Percentiles rank a stretch among this genome's conserved stretches.
phyloP scores from a whole-genome alignment of 176 grass and related monocot genomes.

The Cenchrus purpureus region DNA sequence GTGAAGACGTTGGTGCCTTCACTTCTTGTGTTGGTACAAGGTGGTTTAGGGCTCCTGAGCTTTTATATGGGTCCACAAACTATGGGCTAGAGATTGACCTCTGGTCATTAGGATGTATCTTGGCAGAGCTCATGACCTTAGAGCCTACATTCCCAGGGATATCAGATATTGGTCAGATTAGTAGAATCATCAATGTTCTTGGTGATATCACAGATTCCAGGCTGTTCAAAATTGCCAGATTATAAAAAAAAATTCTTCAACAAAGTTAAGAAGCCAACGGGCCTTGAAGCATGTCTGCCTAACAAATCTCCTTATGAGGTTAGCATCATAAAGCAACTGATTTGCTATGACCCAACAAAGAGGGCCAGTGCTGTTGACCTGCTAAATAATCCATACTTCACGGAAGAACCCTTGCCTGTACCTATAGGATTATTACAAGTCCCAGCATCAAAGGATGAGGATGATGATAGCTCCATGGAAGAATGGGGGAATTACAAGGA shows the following conservation, averaged over 20 bases:
- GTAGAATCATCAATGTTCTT: slow-evolving; percentile 79
- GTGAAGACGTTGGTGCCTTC: slow-evolving; percentile 55
- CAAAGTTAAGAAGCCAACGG: slow-evolving; percentile 62
- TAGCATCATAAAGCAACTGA: slow-evolving; percentile 59
- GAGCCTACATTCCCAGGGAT: slow-evolving; percentile 75
- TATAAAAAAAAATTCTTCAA: slow-evolving; percentile 80
- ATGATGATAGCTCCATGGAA: slow-evolving; percentile 49
- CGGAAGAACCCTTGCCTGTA: slow-evolving; percentile 67
- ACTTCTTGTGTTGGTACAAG: slow-evolving; percentile 93
- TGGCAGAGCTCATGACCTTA: slow-evolving; percentile 73
- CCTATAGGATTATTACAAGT: slow-evolving; percentile 61
- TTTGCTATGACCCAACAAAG: slow-evolving; percentile 66
- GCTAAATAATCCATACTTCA: slow-evolving; percentile 70
- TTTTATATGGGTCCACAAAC: slow-evolving; percentile 84
- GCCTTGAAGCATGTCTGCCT: slow-evolving; percentile 69
- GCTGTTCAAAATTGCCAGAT: slow-evolving; percentile 79
- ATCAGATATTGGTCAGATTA: slow-evolving; percentile 90
- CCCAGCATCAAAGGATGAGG: slow-evolving; percentile 50
- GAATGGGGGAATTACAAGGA: slow-evolving; percentile 67
- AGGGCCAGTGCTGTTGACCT: slow-evolving; percentile 62
- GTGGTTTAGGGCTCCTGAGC: slow-evolving; percentile 89
- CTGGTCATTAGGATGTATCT: slow-evolving; percentile 91
- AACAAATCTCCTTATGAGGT: slow-evolving; percentile 68
- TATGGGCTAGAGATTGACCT: slow-evolving; percentile 85
- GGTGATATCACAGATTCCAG: slow-evolving; percentile 80